Base-by-base conservation (phyloP, 495 filamentous ascomycete genomes). In the Penicillium maclennaniae region DNA sequence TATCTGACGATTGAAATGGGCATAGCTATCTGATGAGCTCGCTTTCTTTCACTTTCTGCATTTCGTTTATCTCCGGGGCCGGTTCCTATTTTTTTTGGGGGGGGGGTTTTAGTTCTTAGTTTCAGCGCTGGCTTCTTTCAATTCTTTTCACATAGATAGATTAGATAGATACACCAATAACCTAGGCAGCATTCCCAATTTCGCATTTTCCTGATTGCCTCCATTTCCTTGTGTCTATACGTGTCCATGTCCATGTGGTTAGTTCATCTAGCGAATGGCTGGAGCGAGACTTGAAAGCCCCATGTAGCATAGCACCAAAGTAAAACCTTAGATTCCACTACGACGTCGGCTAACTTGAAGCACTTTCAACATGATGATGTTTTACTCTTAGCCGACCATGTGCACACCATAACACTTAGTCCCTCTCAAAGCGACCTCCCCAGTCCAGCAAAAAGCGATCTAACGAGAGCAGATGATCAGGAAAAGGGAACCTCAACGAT, bases 141-240 rank as follows among this genome's bases (percentile, higher is more conserved):
- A n/a, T 39, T 55, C 47, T 45, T 26, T 46, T 36, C 47, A 58
- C 46, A 60, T 66, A 66, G 56, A 59, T 63, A 63, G 57, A 63
- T 57, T 63, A 63, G 60, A 66, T 63, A 66, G 55, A 59, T 62
- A 31, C 37, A 40, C 45, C 38, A 40, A 40, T 19, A 44, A 44
- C 53, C 34, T 55, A 50, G 53, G 53, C 46, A 55, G 53, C 38
- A 27, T 49, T 38, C n/a, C 34, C 1, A 23, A 23, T 23, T 34
- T 34, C 31, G 10, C 2, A 23, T 2, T 23, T 23, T 23, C 23
- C 23, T n/a, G n/a, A n/a, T n/a, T n/a, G n/a, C n/a, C n/a, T n/a
- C n/a, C n/a, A n/a, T n/a, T n/a, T n/a, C n/a, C n/a, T n/a, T n/a
- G n/a, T n/a, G n/a, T n/a, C 23, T 23, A 23, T 23, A 2, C 23